Evolutionary conservation across 2,329 filamentous ascomycete species (phyloP), one percentile per base, ranked within the genome.

Genomic region (Sporothrix schenckii): DNA sequence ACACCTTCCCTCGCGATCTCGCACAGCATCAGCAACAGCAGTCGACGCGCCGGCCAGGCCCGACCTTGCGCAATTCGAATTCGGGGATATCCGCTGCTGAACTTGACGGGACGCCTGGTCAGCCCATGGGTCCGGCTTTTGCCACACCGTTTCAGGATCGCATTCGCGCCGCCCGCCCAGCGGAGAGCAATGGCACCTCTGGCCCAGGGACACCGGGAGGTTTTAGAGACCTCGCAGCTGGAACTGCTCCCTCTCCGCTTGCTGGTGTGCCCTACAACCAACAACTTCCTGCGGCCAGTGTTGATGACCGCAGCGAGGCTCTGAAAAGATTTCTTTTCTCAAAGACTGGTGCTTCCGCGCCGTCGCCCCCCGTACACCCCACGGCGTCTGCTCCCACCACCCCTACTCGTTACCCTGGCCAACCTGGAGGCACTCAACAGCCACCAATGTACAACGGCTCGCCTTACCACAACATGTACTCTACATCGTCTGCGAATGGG

Each of bases 31-130:
- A 68, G 30, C 68, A 68, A 21, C 70, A 63, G 30, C 72, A 52
- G 74, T 74, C 77, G 4, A 63, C 49, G 47, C 80, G 81, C 61
- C 79, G 79, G 60, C 81, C 80, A 58, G 79, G 81, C 39, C 79
- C 80, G 49, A 80, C 81, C 52, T 34, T 61, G 14, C 83, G 84
- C 71, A 81, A 79, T 54, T 80, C 83, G 2, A 79, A 84, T 41
- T 83, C 84, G 67, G 86, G 85, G 30, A 85, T 92, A 41, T 91
- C 93, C 72, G 79, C 88, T 9, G 85, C 89, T 72, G 92, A 96
- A 76, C 81, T 93, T 60, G 88, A 92, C 73, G 85, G 86, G 30
- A 85, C 83, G 21, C 83, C 84, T 24, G 82, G 83, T 56, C 83
- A 81, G 60, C 81, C 83, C 41, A 86, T 89, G 74, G 90, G 86